Conservation (phyloP, 2,329 filamentous ascomycete genomes). For the Ambrosiella cleistominuta region DNA sequence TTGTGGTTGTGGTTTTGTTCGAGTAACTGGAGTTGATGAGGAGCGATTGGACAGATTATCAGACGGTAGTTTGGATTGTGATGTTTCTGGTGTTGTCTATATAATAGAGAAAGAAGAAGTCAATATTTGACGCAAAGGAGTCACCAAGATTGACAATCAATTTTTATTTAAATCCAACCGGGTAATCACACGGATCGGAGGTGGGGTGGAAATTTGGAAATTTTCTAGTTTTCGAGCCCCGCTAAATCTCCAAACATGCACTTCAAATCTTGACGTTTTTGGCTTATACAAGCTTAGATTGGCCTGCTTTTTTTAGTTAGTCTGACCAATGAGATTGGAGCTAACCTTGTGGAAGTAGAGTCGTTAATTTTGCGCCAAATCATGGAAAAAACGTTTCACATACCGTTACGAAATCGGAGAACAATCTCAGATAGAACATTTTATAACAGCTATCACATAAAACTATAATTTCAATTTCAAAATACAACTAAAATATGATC, state of each 20-base stretch:
- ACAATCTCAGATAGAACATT: too few relatives aligned
- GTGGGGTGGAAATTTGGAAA: not conserved
- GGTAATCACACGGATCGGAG: not conserved
- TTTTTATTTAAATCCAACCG: not conserved
- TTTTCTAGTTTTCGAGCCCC: constrained; percentile 3
- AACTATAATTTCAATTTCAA: too few relatives aligned
- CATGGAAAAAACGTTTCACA: too few relatives aligned
- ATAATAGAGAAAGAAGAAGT: not conserved
- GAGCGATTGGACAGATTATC: too few relatives aligned
- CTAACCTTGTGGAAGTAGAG: too few relatives aligned
- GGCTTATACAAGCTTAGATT: not conserved
- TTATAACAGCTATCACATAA: too few relatives aligned
- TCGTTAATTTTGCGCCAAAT: too few relatives aligned
- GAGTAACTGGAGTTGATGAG: not conserved
- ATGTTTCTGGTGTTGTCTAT: not conserved
- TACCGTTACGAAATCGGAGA: too few relatives aligned
- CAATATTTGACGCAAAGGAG: not conserved
- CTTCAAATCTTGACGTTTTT: not conserved
- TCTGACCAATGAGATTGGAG: not conserved
- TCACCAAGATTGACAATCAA: not conserved
- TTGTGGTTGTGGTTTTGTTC: constrained; percentile 16
- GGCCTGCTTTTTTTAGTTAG: not conserved
- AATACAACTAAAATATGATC: too few relatives aligned
- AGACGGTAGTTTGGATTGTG: too few relatives aligned
- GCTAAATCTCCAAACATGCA: not conserved